These are phyloP conservation scores for Strombidium stylifer DNA, from an alignment of 73 alveolate genomes.

Conservation along the genomic window DNA sequence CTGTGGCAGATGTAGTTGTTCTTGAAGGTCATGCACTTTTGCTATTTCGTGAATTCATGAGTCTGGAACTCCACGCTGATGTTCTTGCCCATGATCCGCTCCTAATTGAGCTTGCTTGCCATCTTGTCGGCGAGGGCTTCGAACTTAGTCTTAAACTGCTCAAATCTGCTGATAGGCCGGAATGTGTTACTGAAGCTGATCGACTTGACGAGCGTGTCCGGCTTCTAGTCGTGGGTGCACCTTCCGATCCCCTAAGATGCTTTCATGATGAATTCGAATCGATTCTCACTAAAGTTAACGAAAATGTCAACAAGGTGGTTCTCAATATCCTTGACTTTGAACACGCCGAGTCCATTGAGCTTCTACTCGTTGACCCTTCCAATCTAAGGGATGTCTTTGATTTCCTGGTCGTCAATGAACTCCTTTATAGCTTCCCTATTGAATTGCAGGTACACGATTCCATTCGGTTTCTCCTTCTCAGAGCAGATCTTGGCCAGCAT, in stretches of 20 bases:
- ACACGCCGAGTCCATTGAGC: constrained; percentile 64
- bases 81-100: constrained; percentile 11
- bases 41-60: background rate
- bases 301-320: constrained; percentile 53
- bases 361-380: constrained; percentile 78
- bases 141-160: constrained; percentile 19
- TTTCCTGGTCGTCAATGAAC: constrained; percentile 69
- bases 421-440: constrained; percentile 18
- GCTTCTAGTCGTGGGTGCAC: constrained; percentile 34
- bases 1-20: constrained; percentile 1
- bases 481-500: constrained; percentile 70
- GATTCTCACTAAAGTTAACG: constrained; percentile 55
- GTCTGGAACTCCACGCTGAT: constrained; percentile 22
- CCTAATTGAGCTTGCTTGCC: constrained; percentile 12
- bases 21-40: constrained; percentile 11
- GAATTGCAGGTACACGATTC: constrained; percentile 35
- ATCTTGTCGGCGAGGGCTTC: constrained; percentile 26
- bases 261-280: constrained; percentile 57
- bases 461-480: constrained; percentile 73
- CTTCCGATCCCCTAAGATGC: constrained; percentile 37
- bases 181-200: constrained; percentile 26
- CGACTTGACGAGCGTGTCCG: constrained; percentile 19
- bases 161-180: constrained; percentile 12
- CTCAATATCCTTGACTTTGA: constrained; percentile 51
- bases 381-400: constrained; percentile 85